Base-by-base conservation (phyloP, 1,284 basidiomycete genomes). In the Pholiota adiposa region DNA sequence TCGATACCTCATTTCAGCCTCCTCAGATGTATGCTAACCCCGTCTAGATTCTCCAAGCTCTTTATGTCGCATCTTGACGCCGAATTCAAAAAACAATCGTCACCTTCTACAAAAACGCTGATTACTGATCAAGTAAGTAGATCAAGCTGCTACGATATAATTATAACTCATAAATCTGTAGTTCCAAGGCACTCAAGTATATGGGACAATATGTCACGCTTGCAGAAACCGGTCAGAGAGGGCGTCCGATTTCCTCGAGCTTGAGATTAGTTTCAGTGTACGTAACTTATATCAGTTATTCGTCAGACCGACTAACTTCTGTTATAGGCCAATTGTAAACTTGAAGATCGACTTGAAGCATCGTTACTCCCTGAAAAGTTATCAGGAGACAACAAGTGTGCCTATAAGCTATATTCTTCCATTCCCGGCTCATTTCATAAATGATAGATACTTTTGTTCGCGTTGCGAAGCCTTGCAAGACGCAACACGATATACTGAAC, bases 11-110 rank as follows among this genome's bases (percentile, higher is more conserved):
- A 8, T 34, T 29, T n/a, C 29, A n/a, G 6, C 3, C 2, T 29
- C 40, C n/a, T 29, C 9, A 27, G 21, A 19, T 21, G 46, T 16
- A 34, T 43, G 6, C 51, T 38, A 51, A 21, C 50, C 51, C 27
- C 19, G 8, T 51, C 11, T 56, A 96, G 94, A 69, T 97, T 97
- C 71, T 94, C 93, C 0, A 97, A 97, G 69, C 82, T 97, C 16
- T 97, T 97, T 76, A 90, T 97, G 85, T 88, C 87, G 4, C 88
- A 94, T 69, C 82, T 97, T 25, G 90, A 92, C 61, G 80, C 80
- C 18, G 93, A 96, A 73, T 96, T 97, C 72, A 84, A 86, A 74
- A 92, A 90, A 67, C 89, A 94, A 69, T 75, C 79, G 1, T 77
- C 83, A 54, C 82, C 85, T 1, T 74, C 76, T 9, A 75, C 94